These are phyloP conservation scores for Grammothele lineata DNA, from an alignment of 768 basidiomycete genomes.

Conservation along the genomic window DNA sequence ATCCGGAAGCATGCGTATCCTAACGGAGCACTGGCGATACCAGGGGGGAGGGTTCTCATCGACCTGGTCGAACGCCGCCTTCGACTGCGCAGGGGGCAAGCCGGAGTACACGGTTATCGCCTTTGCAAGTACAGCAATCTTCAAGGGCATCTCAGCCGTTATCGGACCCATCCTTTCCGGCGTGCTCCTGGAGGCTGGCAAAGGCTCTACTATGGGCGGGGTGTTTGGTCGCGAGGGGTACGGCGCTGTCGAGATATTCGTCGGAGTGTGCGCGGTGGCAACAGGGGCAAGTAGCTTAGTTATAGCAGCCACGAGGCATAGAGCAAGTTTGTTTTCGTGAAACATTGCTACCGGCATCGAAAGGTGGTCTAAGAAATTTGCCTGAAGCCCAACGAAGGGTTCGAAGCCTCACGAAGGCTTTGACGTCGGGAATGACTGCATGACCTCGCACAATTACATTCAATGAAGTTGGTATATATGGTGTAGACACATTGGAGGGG, in stretches of 20 bases:
- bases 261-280: constrained; percentile 18
- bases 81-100: constrained; percentile 19
- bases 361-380: no score
- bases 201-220: constrained; percentile 5
- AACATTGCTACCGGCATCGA: no score
- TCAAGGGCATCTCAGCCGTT: constrained; percentile 20
- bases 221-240: constrained; percentile 19
- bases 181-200: constrained; percentile 19
- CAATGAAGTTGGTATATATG: no score
- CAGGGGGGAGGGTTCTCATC: constrained; percentile 22
- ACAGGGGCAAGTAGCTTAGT: constrained; percentile 16
- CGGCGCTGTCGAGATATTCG: constrained; percentile 21
- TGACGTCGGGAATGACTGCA: no score
- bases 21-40: not conserved
- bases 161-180: constrained; percentile 20
- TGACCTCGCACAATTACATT: no score
- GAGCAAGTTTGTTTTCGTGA: no score
- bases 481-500: no score
- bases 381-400: no score
- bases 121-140: constrained; percentile 13
- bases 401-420: no score
- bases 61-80: constrained; percentile 14
- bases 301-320: constrained; percentile 13
- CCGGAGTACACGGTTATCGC: constrained; percentile 18
- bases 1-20: not conserved